phyloP scores from a whole-genome alignment of 495 filamentous ascomycete genomes.

The Chaetomidium leptoderma region DNA sequence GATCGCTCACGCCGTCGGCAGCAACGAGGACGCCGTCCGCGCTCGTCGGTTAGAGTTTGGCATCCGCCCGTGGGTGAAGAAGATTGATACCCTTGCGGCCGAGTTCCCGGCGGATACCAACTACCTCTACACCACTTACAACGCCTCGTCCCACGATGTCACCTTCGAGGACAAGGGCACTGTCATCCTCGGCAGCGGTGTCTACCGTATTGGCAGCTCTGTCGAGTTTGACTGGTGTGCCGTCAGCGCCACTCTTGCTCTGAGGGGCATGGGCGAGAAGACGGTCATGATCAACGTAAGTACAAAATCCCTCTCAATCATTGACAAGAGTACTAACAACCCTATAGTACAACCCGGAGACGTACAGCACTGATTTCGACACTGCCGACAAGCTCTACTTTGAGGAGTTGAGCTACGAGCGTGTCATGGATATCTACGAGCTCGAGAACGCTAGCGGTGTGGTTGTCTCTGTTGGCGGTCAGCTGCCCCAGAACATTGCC shows the following conservation, averaged over 20 bases:
- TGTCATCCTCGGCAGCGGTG: slow-evolving; percentile 85
- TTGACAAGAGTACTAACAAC: slow-evolving; percentile 24
- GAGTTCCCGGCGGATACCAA: slow-evolving; percentile 98
- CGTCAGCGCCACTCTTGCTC: slow-evolving; percentile 83
- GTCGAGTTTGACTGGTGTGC: slow-evolving; percentile 99
- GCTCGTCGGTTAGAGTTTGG: slow-evolving; percentile 80
- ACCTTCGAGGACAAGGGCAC: slow-evolving; percentile 91
- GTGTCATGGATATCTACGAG: slow-evolving; percentile 98
- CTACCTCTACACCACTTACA: slow-evolving; percentile 98
- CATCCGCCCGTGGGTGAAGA: slow-evolving; percentile 89
- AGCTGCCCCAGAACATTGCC: slow-evolving; percentile 95
- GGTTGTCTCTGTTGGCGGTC: slow-evolving; percentile 91
- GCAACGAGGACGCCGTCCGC: slow-evolving; percentile 85
- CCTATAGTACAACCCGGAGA: slow-evolving; percentile 72
- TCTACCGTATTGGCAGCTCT: slow-evolving; percentile 94
- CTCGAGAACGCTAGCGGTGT: slow-evolving; percentile 82
- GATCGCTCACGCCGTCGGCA: slow-evolving; percentile 80
- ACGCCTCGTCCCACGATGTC: slow-evolving; percentile 91
- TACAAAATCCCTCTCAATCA: not conserved
- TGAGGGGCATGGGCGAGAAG: slow-evolving; percentile 89
- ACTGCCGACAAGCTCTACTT: slow-evolving; percentile 95
- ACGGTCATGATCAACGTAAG: slow-evolving; percentile 91
- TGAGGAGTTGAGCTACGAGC: slow-evolving; percentile 94
- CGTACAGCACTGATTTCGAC: slow-evolving; percentile 85
- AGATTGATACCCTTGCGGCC: slow-evolving; percentile 93